Base-by-base conservation (phyloP, 2,329 filamentous ascomycete genomes). In the Metarhizium anisopliae region DNA sequence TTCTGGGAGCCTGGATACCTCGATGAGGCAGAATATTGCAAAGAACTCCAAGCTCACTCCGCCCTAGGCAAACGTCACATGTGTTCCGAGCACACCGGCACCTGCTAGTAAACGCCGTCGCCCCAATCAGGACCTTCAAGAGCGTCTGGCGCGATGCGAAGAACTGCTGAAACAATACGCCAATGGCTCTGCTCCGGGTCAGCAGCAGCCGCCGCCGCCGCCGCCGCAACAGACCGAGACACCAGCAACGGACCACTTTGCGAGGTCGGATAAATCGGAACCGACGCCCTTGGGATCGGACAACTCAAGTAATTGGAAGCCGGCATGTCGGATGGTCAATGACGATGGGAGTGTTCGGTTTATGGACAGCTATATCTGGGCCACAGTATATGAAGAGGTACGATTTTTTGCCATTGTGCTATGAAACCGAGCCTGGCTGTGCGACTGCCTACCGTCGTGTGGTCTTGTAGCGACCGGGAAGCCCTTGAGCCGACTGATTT, bases 71-170 rank as follows among this genome's bases (percentile, higher is more conserved):
- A 81, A 81, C 62, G 78, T 83, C 55, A 74, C 76, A 56, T 84
- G 81, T 61, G 81, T 78, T 11, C 81, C 81, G 4, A 83, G 80
- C 60, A 83, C 77, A 20, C 81, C 81, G 1, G 81, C 81, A 7
- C 81, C 81, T 6, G 78, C 80, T 32, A 77, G 81, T 56, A 84
- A 83, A 69, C 76, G 81, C 45, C 72, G 79, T 59, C 72, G 80
- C 51, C 81, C 81, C 10, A 83, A 84, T 54, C 81, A 84, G 62
- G 81, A 84, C 61, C 73, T 84, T 13, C 81, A 84, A 62, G 81
- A 84, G 66, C 75, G 81, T 43, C 71, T 84, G 40, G 79, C 80
- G 4, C 73, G 80, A 55, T 83, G 81, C 59, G 81, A 84, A 61
- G 78, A 81, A 59, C 68, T 84, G 43, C 67, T 83, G 25, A 82